Percentiles rank a stretch among this genome's conserved stretches.
These are phyloP conservation scores for Brachypodium distachyon DNA, from an alignment of 202 grass and related monocot species.

Conservation along the genomic window DNA sequence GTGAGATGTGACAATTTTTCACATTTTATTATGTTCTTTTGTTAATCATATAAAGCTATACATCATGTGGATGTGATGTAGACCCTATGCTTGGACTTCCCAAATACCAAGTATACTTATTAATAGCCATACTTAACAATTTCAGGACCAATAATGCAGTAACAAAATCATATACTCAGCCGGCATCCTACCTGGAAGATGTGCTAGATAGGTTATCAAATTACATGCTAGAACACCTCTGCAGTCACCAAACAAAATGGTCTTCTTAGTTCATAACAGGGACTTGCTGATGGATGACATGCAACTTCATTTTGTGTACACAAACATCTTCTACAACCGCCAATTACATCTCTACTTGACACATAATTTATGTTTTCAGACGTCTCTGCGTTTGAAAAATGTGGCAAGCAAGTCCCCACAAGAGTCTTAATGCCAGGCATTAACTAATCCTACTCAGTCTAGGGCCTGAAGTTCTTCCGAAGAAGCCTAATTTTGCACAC, in stretches of 20 bases:
- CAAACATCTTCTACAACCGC: not conserved
- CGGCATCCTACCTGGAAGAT: slow-evolving; percentile 16
- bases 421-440: not conserved
- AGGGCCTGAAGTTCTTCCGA: slow-evolving; percentile 7
- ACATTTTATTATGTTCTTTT: not conserved
- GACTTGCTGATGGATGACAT: slow-evolving; percentile 3
- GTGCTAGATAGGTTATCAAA: slow-evolving; percentile 10
- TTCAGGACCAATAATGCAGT: not conserved
- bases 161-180: slow-evolving; percentile 19
- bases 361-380: not conserved
- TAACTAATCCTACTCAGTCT: not conserved
- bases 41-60: not conserved
- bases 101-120: not conserved
- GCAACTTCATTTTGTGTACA: not conserved
- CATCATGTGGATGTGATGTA: slow-evolving; percentile 14
- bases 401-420: not conserved
- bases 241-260: not conserved
- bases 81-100: slow-evolving; percentile 21
- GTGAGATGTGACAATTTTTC: not conserved
- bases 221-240: not conserved
- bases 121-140: not conserved
- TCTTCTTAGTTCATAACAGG: not conserved
- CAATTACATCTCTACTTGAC: not conserved
- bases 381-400: not conserved
- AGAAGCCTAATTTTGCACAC: not conserved